Percentiles rank a stretch among this genome's conserved stretches.
These are phyloP conservation scores for Backusella luteola DNA, from an alignment of 192 early-diverging fungal genomes.

Conservation along the genomic window DNA sequence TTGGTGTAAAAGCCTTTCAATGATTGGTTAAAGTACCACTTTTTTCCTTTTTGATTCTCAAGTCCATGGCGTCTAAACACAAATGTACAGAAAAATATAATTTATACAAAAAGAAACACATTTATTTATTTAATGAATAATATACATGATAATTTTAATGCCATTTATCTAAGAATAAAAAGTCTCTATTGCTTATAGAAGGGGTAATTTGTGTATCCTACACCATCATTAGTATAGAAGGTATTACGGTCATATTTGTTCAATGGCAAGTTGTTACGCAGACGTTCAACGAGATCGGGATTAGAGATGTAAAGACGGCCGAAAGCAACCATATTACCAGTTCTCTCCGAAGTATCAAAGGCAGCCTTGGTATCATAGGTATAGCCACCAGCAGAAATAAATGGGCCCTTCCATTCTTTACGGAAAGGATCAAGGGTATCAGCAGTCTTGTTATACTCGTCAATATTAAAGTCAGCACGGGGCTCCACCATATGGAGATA, in stretches of 20 bases:
- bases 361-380: slow-evolving; percentile 10
- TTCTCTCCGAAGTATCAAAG: slow-evolving; percentile 12
- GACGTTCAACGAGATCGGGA: slow-evolving; percentile 33
- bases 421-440: slow-evolving; percentile 19
- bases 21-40: no score
- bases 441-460: neutral
- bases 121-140: neutral
- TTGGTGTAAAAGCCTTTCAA: no score
- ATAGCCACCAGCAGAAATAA: slow-evolving; percentile 27
- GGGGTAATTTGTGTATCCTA: slow-evolving; percentile 37
- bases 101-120: neutral
- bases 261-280: slow-evolving; percentile 18
- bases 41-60: no score
- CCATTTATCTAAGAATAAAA: neutral
- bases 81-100: neutral
- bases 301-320: slow-evolving; percentile 37
- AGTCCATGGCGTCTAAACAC: neutral
- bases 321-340: slow-evolving; percentile 25
- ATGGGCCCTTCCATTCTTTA: slow-evolving; percentile 20
- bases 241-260: slow-evolving; percentile 31
- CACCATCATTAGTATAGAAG: slow-evolving; percentile 18
- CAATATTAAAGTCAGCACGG: slow-evolving; percentile 46
- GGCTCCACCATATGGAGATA: slow-evolving; percentile 38
- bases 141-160: neutral
- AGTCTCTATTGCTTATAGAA: slow-evolving; percentile 3